Evolutionary conservation across 202 grass and related monocot species (phyloP).

Genomic region (Digitaria exilis): DNA sequence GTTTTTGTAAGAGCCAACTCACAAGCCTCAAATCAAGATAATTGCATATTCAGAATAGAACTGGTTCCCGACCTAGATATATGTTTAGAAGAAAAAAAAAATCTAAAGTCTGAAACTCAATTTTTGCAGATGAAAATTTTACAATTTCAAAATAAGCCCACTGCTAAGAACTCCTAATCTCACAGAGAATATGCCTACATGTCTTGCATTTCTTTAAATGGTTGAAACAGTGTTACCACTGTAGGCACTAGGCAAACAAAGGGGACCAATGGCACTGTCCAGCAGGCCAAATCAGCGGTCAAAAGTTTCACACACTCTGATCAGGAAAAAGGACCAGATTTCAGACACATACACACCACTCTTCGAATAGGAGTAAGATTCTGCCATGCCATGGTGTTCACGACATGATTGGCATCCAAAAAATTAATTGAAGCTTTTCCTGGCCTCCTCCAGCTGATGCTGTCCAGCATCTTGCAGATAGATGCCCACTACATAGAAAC

Average conservation of each 20-base stretch:
- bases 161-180: background rate
- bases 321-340: slow-evolving; percentile 12
- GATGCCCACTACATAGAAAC: slow-evolving; percentile 53
- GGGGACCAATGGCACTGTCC: slow-evolving; percentile 18
- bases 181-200: background rate
- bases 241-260: slow-evolving; percentile 24
- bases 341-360: slow-evolving; percentile 4
- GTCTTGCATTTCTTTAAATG: slow-evolving; percentile 10
- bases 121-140: too few relatives aligned
- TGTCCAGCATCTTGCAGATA: slow-evolving; percentile 57
- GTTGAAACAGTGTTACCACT: slow-evolving; percentile 8
- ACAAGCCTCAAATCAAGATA: background rate
- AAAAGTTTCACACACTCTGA: slow-evolving; percentile 38
- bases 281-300: slow-evolving; percentile 49
- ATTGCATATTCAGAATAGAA: background rate
- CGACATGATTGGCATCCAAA: slow-evolving; percentile 50
- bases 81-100: background rate
- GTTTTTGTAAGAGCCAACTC: background rate
- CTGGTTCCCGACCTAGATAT: background rate
- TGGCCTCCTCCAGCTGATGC: slow-evolving; percentile 44
- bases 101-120: too few relatives aligned
- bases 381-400: slow-evolving; percentile 39
- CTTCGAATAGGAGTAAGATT: slow-evolving; percentile 61
- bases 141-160: background rate
- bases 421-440: slow-evolving; percentile 43